Evolutionary conservation across 2,329 filamentous ascomycete genomes (phyloP).

Genomic region (Fonsecaea pedrosoi): DNA sequence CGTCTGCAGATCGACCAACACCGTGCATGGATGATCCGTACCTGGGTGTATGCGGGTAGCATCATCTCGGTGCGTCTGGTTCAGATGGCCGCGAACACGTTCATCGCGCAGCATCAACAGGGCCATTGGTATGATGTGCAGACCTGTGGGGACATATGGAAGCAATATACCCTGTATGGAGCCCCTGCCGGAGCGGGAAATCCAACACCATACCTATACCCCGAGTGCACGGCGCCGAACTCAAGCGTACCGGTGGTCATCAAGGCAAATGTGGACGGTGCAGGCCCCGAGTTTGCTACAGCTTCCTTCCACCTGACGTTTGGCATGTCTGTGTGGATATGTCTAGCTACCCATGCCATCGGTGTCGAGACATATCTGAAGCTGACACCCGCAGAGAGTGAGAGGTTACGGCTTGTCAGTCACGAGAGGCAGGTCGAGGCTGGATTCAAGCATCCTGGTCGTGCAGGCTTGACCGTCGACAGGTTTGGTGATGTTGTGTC

Average conservation of each 20-base stretch:
- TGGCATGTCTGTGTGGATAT: conserved; percentile 61
- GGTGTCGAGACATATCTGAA: conserved; percentile 59
- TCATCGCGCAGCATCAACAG: conserved; percentile 46
- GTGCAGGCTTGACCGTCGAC: conserved; percentile 55
- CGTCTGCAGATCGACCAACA: conserved; percentile 68
- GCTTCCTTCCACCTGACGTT: conserved; percentile 58
- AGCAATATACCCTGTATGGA: conserved; percentile 32
- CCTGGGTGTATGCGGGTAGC: conserved; percentile 54
- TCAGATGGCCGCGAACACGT: conserved; percentile 51
- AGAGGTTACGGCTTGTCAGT: conserved; percentile 62
- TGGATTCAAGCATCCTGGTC: conserved; percentile 59
- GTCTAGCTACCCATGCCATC: conserved; percentile 59
- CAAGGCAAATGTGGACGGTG: conserved; percentile 28
- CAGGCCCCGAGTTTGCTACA: conserved; percentile 45
- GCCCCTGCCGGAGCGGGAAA: conserved; percentile 44
- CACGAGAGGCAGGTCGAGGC: conserved; percentile 64
- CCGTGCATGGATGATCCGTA: conserved; percentile 68
- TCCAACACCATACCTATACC: conserved; percentile 52
- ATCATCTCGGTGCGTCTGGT: conserved; percentile 44
- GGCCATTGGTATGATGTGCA: conserved; percentile 43
- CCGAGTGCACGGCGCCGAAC: conserved; percentile 45
- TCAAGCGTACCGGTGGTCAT: conserved; percentile 37
- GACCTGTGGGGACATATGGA: conserved; percentile 51
- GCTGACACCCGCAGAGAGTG: conserved; percentile 61
- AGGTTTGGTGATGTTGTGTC: conserved; percentile 48